Percentiles rank a stretch among this genome's conserved stretches.
Conservation (phyloP, 257 asterid species). For the Solanum boliviense region DNA sequence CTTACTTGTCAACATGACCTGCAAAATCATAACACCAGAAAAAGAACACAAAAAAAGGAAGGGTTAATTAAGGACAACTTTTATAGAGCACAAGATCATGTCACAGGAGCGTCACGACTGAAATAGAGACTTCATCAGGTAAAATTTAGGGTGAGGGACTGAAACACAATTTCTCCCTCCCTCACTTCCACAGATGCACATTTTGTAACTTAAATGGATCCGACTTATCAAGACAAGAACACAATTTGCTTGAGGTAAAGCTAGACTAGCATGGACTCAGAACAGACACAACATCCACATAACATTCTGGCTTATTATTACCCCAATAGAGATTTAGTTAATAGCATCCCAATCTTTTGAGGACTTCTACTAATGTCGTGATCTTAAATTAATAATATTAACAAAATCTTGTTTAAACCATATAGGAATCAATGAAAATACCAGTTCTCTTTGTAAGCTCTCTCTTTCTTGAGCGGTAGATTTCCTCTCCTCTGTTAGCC, state of each 20-base stretch:
- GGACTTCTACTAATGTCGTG: neutral
- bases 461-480: slow-evolving; percentile 31
- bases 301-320: neutral
- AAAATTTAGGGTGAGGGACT: neutral
- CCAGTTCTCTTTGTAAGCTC: slow-evolving; percentile 46
- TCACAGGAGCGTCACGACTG: neutral
- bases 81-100: neutral
- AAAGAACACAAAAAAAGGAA: neutral
- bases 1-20: slow-evolving; percentile 38
- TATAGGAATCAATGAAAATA: slow-evolving; percentile 5
- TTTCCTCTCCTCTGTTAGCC: slow-evolving; percentile 43
- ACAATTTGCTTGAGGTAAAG: neutral
- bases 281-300: neutral
- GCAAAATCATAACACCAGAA: neutral
- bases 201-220: neutral
- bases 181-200: neutral
- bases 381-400: neutral
- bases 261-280: neutral
- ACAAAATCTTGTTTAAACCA: neutral
- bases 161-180: neutral
- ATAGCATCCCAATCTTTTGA: neutral
- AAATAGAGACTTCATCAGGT: neutral
- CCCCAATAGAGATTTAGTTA: neutral
- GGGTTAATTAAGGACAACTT: neutral
- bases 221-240: neutral